Evolutionary conservation across 1,284 basidiomycete genomes (phyloP).

Genomic region (Inonotus hispidus): DNA sequence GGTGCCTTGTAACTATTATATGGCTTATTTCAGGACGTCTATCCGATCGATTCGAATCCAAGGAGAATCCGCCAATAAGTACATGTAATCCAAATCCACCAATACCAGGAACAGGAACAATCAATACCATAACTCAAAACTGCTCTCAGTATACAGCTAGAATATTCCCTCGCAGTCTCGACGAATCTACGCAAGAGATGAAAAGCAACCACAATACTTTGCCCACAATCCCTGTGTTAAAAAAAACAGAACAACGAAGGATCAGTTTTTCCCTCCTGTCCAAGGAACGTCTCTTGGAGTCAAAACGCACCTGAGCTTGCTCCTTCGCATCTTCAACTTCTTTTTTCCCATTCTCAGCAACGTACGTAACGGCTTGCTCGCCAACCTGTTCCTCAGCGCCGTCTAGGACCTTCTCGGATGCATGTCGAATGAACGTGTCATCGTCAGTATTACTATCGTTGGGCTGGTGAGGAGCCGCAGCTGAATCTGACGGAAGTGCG

Average conservation of each 20-base stretch:
- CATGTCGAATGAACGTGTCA: neutral
- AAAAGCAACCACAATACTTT: conserved; percentile 13
- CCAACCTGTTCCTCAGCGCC: neutral
- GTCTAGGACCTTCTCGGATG: conserved; percentile 1
- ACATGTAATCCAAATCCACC: too few relatives aligned
- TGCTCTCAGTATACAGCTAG: too few relatives aligned
- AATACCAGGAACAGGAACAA: too few relatives aligned
- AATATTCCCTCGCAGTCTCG: neutral
- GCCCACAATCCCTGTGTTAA: conserved; percentile 11
- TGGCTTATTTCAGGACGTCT: too few relatives aligned
- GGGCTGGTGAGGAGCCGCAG: neutral
- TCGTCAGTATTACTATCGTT: neutral
- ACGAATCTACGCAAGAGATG: conserved; percentile 1
- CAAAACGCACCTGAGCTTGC: conserved; percentile 2
- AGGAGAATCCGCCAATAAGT: too few relatives aligned
- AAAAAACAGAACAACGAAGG: neutral
- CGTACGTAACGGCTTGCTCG: neutral
- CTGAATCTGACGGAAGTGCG: neutral
- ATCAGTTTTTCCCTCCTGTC: neutral
- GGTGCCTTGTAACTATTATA: too few relatives aligned
- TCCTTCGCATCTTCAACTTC: conserved; percentile 3
- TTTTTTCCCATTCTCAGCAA: neutral
- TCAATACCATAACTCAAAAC: too few relatives aligned
- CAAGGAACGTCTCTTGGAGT: neutral
- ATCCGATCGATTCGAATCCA: too few relatives aligned